These are phyloP conservation scores for Primulina huaijiensis DNA, from an alignment of 257 asterid species.

Conservation along the genomic window DNA sequence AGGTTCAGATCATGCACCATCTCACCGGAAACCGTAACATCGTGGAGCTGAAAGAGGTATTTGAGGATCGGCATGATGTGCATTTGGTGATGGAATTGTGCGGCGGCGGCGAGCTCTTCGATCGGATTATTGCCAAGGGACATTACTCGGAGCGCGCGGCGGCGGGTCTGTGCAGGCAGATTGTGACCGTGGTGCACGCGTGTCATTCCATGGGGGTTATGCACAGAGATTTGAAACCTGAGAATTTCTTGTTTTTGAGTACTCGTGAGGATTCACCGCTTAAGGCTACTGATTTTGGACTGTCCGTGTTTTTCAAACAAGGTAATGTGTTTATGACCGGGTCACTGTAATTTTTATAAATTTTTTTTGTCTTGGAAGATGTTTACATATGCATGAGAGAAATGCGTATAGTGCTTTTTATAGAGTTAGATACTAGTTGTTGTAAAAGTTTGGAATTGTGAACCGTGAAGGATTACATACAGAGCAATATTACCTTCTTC, in stretches of 20 bases:
- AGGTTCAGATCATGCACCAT: slow-evolving; percentile 95
- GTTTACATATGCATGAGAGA: not conserved
- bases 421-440: not conserved
- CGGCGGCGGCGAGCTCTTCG: slow-evolving; percentile 85
- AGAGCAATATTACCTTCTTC: not conserved
- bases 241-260: slow-evolving; percentile 65
- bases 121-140: slow-evolving; percentile 74
- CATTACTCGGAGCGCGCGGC: slow-evolving; percentile 98
- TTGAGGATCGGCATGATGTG: slow-evolving; percentile 72
- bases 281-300: slow-evolving; percentile 83
- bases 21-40: slow-evolving; percentile 79
- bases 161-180: slow-evolving; percentile 81
- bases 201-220: slow-evolving; percentile 89
- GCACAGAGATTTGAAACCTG: slow-evolving; percentile 89
- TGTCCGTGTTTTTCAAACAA: slow-evolving; percentile 70
- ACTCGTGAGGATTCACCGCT: slow-evolving; percentile 63
- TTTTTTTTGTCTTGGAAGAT: not conserved
- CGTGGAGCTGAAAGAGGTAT: slow-evolving; percentile 76
- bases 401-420: not conserved
- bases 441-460: slow-evolving; percentile 10
- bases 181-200: slow-evolving; percentile 73
- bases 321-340: slow-evolving; percentile 33
- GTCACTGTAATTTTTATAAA: too few species aligned
- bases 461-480: not conserved
- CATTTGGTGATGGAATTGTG: slow-evolving; percentile 82